Base-by-base conservation (phyloP, 148 eudicot species). In the Camellia japonica region DNA sequence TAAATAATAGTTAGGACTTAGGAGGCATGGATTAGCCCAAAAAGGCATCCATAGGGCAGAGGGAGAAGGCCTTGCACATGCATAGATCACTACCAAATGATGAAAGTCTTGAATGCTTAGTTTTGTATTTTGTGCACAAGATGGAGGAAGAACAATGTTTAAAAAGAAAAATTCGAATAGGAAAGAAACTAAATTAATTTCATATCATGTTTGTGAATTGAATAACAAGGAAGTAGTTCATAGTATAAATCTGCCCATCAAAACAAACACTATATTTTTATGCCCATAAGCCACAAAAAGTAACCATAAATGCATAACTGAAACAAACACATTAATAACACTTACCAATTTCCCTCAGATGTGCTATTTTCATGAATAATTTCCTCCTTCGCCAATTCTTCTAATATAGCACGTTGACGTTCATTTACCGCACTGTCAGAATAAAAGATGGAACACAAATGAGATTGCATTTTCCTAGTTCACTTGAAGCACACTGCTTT, bases 351-450 rank as follows among this genome's bases (percentile, higher is more conserved):
- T 54, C 80, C 88, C 67, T 87, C 92, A 38, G 86, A 83, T 73
- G 85, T 68, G 60, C 23, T 80, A 76, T 83, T 89, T 85, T 85
- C 94, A 67, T 89, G 86, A 52, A 64, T 79, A 59, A 90, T 92
- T 87, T 93, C 97, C 87, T 95, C 93, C 83, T 83, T 73, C 3
- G 92, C 97, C 84, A 93, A 93, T 69, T 93, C 99, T 86, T 93
- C 99, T 15, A 95, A 88, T 83, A 95, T 89, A 78, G 91, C 92
- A 80, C 93, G 91, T 80, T 95, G 99, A 23, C 90, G 94, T 56
- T 93, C 99, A 86, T 90, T 95, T 69, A 95, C 87, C 73, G 79
- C 85, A 74, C 97, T 95, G 84, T 46, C 78, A 30, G 38, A 83
- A 85, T 65, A 58, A 71, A 64, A 49, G 38, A 77, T 38, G 41